Conservation (phyloP, 352 stramenopile species). For the Pythium scleroteichum region DNA sequence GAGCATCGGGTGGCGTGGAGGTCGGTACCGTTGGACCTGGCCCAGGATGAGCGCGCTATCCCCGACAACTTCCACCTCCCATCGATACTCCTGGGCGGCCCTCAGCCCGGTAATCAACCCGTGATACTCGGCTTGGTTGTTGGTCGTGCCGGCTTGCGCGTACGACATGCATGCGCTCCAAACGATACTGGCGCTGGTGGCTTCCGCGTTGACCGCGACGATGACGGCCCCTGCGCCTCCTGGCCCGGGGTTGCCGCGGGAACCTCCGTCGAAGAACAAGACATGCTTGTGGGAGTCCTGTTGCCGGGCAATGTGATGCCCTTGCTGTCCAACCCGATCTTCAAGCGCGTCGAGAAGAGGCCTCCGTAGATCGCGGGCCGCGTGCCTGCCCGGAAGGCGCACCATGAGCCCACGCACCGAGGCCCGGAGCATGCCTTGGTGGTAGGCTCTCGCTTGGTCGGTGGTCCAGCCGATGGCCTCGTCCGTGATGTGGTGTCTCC, state of each 20-base stretch:
- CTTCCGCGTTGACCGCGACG: background rate
- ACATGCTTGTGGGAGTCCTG: too few relatives aligned
- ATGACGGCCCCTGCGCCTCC: conserved; percentile 5
- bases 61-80: background rate
- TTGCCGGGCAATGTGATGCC: too few relatives aligned
- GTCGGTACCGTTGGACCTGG: background rate
- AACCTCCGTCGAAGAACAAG: conserved; percentile 16
- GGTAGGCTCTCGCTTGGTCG: too few relatives aligned
- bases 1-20: background rate
- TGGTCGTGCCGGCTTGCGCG: conserved; percentile 4
- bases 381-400: too few relatives aligned
- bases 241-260: conserved; percentile 7
- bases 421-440: too few relatives aligned
- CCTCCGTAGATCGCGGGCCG: too few relatives aligned
- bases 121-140: conserved; percentile 20
- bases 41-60: conserved; percentile 17
- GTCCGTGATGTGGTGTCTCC: too few relatives aligned
- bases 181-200: background rate
- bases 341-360: too few relatives aligned
- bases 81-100: background rate
- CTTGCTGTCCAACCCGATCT: background rate
- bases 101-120: conserved; percentile 1
- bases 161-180: conserved; percentile 18
- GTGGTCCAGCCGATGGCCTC: too few relatives aligned
- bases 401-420: too few relatives aligned